Conservation (phyloP, 257 asterid species). For the Leptodermis oblonga region DNA sequence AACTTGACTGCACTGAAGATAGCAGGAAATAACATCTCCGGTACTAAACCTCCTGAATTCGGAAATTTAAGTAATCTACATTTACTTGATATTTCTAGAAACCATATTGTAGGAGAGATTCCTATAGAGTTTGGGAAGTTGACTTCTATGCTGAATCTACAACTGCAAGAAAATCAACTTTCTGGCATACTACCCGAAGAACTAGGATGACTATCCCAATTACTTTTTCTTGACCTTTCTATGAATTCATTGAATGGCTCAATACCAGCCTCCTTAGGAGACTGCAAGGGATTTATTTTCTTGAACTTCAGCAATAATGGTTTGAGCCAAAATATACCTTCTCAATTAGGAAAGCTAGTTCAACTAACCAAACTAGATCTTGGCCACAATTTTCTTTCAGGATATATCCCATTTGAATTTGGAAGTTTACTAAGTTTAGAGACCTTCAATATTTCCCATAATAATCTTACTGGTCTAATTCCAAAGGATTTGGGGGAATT, state of each 20-base stretch:
- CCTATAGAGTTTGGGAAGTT: constrained; percentile 28
- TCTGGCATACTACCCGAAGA: constrained; percentile 30
- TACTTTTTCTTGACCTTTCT: constrained; percentile 22
- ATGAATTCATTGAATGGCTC: constrained; percentile 26
- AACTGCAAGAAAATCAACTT: constrained; percentile 27
- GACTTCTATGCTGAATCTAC: constrained; percentile 16
- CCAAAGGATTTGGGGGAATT: constrained; percentile 24
- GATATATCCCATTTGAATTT: constrained; percentile 27
- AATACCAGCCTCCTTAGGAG: constrained; percentile 33
- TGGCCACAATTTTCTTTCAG: constrained; percentile 28
- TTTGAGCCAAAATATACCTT: constrained; percentile 25
- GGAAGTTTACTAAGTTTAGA: constrained; percentile 18
- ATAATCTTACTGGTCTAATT: constrained; percentile 32
- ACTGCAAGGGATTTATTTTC: constrained; percentile 16
- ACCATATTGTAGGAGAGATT: constrained; percentile 27
- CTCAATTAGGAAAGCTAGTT: constrained; percentile 24
- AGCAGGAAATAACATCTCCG: constrained; percentile 29
- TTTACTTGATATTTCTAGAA: constrained; percentile 32
- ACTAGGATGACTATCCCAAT: constrained; percentile 15
- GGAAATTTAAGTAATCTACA: constrained; percentile 22
- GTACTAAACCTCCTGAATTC: constrained; percentile 28
- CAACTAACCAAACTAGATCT: constrained; percentile 29
- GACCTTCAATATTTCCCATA: constrained; percentile 31
- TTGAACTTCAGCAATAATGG: constrained; percentile 31
- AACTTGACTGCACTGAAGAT: constrained; percentile 26